These are phyloP conservation scores for Rhodosporidiobolus sp. DNA, from an alignment of 768 basidiomycete species.

Conservation along the genomic window DNA sequence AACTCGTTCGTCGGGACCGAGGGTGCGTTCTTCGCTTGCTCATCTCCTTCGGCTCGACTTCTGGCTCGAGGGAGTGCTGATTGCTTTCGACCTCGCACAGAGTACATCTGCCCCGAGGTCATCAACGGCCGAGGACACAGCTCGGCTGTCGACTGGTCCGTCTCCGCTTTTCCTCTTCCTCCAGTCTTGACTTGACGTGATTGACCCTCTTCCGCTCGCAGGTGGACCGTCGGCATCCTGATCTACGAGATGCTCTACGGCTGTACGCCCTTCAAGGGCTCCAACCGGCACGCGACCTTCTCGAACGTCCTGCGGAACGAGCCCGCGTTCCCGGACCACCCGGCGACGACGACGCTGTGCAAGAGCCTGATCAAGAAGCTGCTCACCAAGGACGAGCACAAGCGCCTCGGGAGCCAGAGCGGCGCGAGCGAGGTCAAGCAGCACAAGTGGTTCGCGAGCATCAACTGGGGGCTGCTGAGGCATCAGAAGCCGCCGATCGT, in stretches of 20 bases:
- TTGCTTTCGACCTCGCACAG: constrained; percentile 52
- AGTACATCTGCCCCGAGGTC: constrained; percentile 98
- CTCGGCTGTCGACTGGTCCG: constrained; percentile 89
- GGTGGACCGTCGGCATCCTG: constrained; percentile 85
- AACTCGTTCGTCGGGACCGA: constrained; percentile 98
- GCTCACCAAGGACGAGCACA: constrained; percentile 86
- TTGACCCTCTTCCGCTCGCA: not conserved
- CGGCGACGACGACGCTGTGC: constrained; percentile 71
- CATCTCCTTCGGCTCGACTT: no score
- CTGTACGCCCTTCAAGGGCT: constrained; percentile 97
- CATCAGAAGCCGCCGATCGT: constrained; percentile 75
- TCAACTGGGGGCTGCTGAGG: constrained; percentile 93
- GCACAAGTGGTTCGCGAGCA: constrained; percentile 95
- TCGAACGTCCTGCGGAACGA: constrained; percentile 84
- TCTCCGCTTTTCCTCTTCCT: constrained; percentile 49
- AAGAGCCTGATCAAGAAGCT: constrained; percentile 83
- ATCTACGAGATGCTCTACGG: constrained; percentile 96
- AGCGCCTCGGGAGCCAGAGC: constrained; percentile 80
- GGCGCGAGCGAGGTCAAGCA: constrained; percentile 98
- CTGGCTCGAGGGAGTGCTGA: not conserved
- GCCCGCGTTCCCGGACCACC: constrained; percentile 79
- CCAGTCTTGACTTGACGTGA: not conserved
- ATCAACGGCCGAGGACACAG: constrained; percentile 95
- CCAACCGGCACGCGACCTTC: constrained; percentile 91
- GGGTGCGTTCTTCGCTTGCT: constrained; percentile 57